Evolutionary conservation across 805 yeast genomes (phyloP), one percentile per base, ranked within the genome.

Genomic region (Maudiozyma barnettii): DNA sequence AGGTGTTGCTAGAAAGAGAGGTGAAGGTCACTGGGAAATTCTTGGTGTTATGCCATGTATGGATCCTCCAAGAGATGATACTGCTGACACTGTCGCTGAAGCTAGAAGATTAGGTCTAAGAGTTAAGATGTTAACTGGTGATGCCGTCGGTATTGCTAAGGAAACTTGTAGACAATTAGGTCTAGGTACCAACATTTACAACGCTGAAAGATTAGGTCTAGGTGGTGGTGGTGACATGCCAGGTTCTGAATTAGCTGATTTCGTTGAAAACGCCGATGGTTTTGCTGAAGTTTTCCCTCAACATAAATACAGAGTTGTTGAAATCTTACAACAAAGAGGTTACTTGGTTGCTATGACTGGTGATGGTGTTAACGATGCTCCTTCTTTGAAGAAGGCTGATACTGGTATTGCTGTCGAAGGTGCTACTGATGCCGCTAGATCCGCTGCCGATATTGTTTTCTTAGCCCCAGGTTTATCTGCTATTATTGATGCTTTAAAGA

Each of bases 61-160:
- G 90, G 96, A 89, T 75, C 96, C 96, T 66, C 96, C 96, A 75
- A 85, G 96, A 81, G 95, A 89, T 75, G 96, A 89, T 73, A 89
- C 96, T 76, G 95, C 95, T 64, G 81, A 81, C 66, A 89, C 96
- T 68, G 93, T 89, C 68, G 71, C 76, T 71, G 96, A 89, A 75
- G 96, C 96, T 62, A 82, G 84, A 76, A 66, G 74, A 59, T 80
- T 89, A 66, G 96, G 96, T 81, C 79, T 89, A 68, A 82, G 93
- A 75, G 93, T 89, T 63, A 89, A 89, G 84, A 89, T 89, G 96
- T 82, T 89, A 71, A 89, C 96, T 75, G 96, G 96, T 82, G 96
- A 89, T 76, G 96, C 96, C 71, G 96, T 89, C 67, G 96, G 96
- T 80, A 89, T 89, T 75, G 96, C 96, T 66, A 85, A 88, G 81